A percentile compares a stretch with the other conserved stretches of the same genome.
phyloP scores from a whole-genome alignment of 2,329 filamentous ascomycete genomes.

The Cercospora beticola region DNA sequence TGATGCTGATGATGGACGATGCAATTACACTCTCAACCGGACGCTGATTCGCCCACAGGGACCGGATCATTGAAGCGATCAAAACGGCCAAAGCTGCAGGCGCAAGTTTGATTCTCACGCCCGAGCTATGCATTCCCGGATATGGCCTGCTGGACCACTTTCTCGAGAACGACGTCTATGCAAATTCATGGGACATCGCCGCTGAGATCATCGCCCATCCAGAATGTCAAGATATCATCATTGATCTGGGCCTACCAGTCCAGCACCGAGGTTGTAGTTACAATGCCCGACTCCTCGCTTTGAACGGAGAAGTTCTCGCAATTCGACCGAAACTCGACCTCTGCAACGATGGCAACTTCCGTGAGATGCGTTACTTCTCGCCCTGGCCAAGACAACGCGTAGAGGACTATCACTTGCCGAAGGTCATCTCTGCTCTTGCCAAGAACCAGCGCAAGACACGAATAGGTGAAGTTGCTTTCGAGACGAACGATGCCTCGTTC shows the following conservation, averaged over 20 bases:
- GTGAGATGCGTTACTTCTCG: constrained; percentile 57
- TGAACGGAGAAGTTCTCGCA: constrained; percentile 66
- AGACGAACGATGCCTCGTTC: constrained; percentile 61
- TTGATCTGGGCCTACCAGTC: constrained; percentile 56
- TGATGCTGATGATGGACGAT: background rate
- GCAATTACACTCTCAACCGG: background rate
- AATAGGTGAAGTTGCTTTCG: constrained; percentile 68
- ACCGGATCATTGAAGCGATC: constrained; percentile 64
- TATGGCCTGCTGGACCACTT: constrained; percentile 69
- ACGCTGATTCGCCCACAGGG: constrained; percentile 21
- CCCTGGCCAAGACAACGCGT: constrained; percentile 61
- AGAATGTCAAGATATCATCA: constrained; percentile 63
- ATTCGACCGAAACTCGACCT: constrained; percentile 72
- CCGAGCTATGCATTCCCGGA: constrained; percentile 56
- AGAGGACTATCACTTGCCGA: constrained; percentile 65
- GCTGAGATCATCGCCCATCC: constrained; percentile 60
- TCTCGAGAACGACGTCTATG: constrained; percentile 44
- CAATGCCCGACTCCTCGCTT: constrained; percentile 65
- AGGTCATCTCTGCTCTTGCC: constrained; percentile 57
- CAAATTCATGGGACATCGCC: constrained; percentile 60
- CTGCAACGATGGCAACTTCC: constrained; percentile 65
- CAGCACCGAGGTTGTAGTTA: constrained; percentile 62
- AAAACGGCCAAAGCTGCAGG: constrained; percentile 58
- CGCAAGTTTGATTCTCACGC: constrained; percentile 57
- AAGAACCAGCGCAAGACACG: constrained; percentile 56